A percentile compares a stretch with the other conserved stretches of the same genome.
Conservation (phyloP, 2,329 filamentous ascomycete genomes). For the Intubia oerlemansii region DNA sequence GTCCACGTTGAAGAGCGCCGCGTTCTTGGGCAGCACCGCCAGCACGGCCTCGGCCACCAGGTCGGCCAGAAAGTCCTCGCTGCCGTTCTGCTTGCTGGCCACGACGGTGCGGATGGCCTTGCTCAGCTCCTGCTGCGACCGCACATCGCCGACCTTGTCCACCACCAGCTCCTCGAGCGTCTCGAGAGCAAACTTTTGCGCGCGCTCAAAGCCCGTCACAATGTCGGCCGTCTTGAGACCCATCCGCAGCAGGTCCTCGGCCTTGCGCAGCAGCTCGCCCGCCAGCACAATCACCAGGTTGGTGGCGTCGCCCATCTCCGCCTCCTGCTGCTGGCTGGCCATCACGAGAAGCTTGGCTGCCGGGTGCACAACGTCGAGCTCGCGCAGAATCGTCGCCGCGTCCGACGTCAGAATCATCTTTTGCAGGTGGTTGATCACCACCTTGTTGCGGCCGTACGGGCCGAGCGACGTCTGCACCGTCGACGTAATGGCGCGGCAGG, state of each 20-base stretch:
- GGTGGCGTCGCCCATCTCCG: constrained; percentile 96
- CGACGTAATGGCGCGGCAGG: constrained; percentile 83
- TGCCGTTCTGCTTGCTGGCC: constrained; percentile 89
- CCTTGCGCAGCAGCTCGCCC: constrained; percentile 88
- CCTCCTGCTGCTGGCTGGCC: constrained; percentile 96
- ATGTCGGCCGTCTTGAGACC: constrained; percentile 98
- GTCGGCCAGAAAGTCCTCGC: constrained; percentile 67
- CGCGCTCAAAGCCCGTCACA: constrained; percentile 86
- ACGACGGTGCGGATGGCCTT: constrained; percentile 94
- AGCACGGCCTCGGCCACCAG: constrained; percentile 74
- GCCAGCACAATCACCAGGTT: constrained; percentile 94
- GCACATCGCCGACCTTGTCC: constrained; percentile 73
- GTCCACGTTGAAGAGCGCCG: constrained; percentile 92
- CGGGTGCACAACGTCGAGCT: constrained; percentile 95
- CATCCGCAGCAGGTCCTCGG: constrained; percentile 89
- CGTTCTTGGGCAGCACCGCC: constrained; percentile 86
- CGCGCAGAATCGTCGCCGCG: constrained; percentile 87
- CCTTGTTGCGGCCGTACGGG: constrained; percentile 96
- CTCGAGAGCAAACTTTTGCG: constrained; percentile 71
- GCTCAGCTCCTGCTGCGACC: constrained; percentile 61
- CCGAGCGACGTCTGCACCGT: constrained; percentile 95
- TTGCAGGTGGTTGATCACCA: constrained; percentile 98
- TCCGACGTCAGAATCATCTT: constrained; percentile 99
- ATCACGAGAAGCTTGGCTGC: constrained; percentile 95
- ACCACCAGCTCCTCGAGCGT: constrained; percentile 73